A percentile compares a stretch with the other conserved stretches of the same genome.
phyloP scores from a whole-genome alignment of 2,329 filamentous ascomycete species.

The Chalaropsis thielavioides region DNA sequence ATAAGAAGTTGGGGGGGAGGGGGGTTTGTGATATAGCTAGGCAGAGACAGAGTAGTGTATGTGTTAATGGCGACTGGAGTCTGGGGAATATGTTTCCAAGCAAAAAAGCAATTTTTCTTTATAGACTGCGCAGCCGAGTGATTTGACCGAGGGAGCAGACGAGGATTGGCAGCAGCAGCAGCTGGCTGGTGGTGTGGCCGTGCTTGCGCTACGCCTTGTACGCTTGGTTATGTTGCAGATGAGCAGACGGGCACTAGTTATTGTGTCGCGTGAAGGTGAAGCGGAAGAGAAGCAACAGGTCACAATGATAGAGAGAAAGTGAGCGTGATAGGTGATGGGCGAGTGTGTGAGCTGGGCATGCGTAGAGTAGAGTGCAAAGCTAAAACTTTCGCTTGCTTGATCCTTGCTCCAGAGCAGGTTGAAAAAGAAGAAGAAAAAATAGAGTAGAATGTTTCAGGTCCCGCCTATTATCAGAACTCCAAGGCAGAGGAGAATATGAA shows the following conservation, averaged over 20 bases:
- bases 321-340: not conserved
- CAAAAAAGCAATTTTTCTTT: not conserved
- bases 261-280: not conserved
- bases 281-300: not conserved
- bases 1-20: not conserved
- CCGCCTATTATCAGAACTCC: not conserved
- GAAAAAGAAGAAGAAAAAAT: not conserved
- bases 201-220: not conserved
- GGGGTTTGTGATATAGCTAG: not conserved
- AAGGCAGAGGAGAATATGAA: not conserved
- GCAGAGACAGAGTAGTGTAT: not conserved
- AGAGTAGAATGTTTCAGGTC: not conserved
- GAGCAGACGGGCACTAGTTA: not conserved
- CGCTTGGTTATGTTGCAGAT: no score
- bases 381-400: not conserved
- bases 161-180: not conserved
- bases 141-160: no score
- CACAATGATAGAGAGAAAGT: not conserved
- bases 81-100: not conserved
- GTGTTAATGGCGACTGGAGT: slow-evolving; percentile 5
- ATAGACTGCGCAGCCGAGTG: not conserved
- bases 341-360: not conserved
- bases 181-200: not conserved
- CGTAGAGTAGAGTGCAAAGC: not conserved
- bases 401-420: not conserved